Evolutionary conservation across 2,329 filamentous ascomycete species (phyloP), one percentile per base, ranked within the genome.

Genomic region (Trichoderma endophyticum): DNA sequence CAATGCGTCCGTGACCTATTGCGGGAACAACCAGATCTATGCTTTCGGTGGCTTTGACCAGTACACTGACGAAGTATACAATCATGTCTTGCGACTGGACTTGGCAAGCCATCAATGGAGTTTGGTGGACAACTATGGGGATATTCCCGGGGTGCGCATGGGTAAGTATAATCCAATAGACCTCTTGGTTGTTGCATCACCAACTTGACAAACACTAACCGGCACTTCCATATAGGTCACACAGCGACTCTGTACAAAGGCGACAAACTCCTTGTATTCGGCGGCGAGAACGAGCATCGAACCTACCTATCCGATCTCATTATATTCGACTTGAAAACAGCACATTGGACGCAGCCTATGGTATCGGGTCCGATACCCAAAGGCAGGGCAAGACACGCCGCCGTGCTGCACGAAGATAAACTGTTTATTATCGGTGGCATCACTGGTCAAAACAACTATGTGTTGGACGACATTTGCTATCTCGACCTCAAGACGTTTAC

Each of bases 1-100:
- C 76, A 99, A 99, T 85, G 96, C 96, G 67, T 98, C 96, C 1
- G 95, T 98, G 73, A 99, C 96, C n/a, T 98, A 97, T 81, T 97
- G 96, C 78, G 95, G 95, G 73, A 96, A 97, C 83, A 96, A 98
- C 80, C 91, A 96, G 82, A 98, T 99, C 77, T 98, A 97, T 82
- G 96, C 95, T 12, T 99, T 99, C 85, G 96, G 96, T 57, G 96
- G 96, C 21, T 99, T 99, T 79, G 96, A 99, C 80, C 95, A 98
- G 82, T 98, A 97, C 80, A 99, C 96, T 0, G 96, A 99, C 81
- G 96, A 99, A 84, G 93, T 99, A 21, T 99, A 99, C 83, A 99
- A 99, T 79, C 96, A 99, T 83, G 96, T 99, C 56, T 86, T 99
- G 74, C 91, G 90, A 77, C 84, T 99, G 66, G 95, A 99, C 80